Conservation (phyloP, 768 basidiomycete genomes). For the Mrakia frigida region DNA sequence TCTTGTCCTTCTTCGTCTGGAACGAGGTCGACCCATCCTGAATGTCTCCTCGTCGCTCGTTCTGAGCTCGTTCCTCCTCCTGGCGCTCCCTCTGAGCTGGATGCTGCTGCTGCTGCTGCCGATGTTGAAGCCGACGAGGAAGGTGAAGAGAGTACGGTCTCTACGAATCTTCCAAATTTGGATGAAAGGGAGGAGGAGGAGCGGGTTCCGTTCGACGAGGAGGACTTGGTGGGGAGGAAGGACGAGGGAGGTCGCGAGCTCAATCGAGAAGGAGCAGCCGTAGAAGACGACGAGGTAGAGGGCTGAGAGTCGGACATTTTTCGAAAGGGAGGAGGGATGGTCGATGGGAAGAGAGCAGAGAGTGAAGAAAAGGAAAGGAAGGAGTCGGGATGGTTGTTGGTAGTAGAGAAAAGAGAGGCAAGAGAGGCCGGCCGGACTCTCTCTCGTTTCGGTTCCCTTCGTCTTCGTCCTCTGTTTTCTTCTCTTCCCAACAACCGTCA, state of each 20-base stretch:
- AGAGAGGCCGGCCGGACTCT: neutral
- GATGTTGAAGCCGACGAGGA: neutral
- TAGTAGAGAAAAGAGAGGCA: neutral
- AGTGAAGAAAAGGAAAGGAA: neutral
- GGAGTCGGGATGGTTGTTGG: neutral
- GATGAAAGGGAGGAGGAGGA: neutral
- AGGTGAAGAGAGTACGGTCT: neutral
- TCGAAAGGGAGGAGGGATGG: no score
- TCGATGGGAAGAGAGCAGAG: neutral
- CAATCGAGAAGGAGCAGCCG: no score
- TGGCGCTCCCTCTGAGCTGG: neutral
- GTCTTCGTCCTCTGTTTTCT: neutral
- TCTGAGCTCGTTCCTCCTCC: neutral
- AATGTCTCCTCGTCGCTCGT: neutral
- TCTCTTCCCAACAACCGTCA: neutral
- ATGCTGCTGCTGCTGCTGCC: neutral
- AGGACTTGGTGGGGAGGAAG: constrained; percentile 8
- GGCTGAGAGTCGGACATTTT: no score
- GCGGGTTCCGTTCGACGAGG: no score
- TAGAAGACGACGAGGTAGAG: no score
- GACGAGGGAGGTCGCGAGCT: neutral
- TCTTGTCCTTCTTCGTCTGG: neutral
- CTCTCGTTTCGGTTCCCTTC: neutral
- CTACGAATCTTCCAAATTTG: constrained; percentile 19
- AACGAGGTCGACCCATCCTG: constrained; percentile 19